Percentiles rank a stretch among this genome's conserved stretches.
These are phyloP conservation scores for Plasmodium ovale DNA, from an alignment of 169 alveolate species.

Conservation along the genomic window DNA sequence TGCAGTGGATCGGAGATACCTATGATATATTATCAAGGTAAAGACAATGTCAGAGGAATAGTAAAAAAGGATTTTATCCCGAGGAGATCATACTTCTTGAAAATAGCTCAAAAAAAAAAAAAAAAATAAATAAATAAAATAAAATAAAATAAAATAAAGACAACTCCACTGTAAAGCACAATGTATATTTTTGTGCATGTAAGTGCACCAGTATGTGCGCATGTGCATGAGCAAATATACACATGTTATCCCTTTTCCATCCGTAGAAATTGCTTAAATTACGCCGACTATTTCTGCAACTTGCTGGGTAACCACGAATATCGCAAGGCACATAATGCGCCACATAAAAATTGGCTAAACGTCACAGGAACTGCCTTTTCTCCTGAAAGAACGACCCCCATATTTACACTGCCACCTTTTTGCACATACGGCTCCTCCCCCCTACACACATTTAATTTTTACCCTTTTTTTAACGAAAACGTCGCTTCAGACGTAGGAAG, in stretches of 20 bases:
- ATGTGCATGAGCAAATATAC: too few relatives aligned
- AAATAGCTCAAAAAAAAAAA: not conserved
- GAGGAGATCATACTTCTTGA: not conserved
- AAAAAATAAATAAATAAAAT: not conserved
- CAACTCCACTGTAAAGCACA: not conserved
- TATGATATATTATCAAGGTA: slow-evolving; percentile 68
- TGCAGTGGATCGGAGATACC: slow-evolving; percentile 71
- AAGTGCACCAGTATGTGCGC: not conserved
- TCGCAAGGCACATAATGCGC: not conserved
- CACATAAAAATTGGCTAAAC: too few relatives aligned
- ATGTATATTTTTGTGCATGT: not conserved
- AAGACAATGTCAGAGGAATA: not conserved
- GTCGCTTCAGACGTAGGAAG: slow-evolving; percentile 79
- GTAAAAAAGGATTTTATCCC: not conserved
- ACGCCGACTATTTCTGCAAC: slow-evolving; percentile 64
- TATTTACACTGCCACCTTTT: too few relatives aligned
- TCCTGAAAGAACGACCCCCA: too few relatives aligned
- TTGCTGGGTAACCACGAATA: slow-evolving; percentile 18
- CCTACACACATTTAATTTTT: not conserved
- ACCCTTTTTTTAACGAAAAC: not conserved
- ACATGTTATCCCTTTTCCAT: not conserved
- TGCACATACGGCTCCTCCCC: too few relatives aligned
- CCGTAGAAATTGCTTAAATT: slow-evolving; percentile 43
- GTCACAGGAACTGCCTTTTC: too few relatives aligned
- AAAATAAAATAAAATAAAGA: not conserved